These are phyloP conservation scores for Rutidosis leptorrhynchoides DNA, from an alignment of 129 eudicot species.

Conservation along the genomic window DNA sequence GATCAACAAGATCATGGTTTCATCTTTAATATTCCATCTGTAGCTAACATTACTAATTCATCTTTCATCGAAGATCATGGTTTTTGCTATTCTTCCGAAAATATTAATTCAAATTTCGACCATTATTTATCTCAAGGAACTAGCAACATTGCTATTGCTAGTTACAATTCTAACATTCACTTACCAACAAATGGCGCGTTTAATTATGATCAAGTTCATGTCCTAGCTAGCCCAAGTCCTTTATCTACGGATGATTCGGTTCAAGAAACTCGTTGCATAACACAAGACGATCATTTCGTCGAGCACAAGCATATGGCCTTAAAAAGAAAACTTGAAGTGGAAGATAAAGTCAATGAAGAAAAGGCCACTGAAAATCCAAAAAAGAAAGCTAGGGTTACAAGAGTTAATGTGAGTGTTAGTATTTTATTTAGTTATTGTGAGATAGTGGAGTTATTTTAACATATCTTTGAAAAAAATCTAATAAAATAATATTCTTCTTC, in stretches of 20 bases:
- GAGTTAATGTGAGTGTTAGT: slow-evolving; percentile 59
- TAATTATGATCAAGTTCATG: slow-evolving; percentile 27
- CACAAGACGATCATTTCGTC: slow-evolving; percentile 26
- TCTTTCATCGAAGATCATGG: slow-evolving; percentile 22
- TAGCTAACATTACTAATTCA: slow-evolving; percentile 21
- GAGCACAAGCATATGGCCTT: slow-evolving; percentile 24
- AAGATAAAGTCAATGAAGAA: slow-evolving; percentile 24
- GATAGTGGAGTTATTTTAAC: slow-evolving; percentile 24
- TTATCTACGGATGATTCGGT: slow-evolving; percentile 31
- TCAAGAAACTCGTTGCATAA: slow-evolving; percentile 31
- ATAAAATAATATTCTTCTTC: not conserved
- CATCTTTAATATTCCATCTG: slow-evolving; percentile 39
- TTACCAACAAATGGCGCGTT: slow-evolving; percentile 26
- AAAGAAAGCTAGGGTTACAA: slow-evolving; percentile 67
- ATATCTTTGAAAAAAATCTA: slow-evolving; percentile 8
- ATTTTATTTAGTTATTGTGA: slow-evolving; percentile 26
- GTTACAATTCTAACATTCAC: slow-evolving; percentile 25
- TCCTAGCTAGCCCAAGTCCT: slow-evolving; percentile 28
- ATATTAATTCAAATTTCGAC: slow-evolving; percentile 23
- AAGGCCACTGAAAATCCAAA: slow-evolving; percentile 36
- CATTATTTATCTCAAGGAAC: slow-evolving; percentile 57
- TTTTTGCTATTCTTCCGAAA: slow-evolving; percentile 23
- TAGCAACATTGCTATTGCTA: slow-evolving; percentile 35
- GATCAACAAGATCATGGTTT: slow-evolving; percentile 29
- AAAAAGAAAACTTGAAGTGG: slow-evolving; percentile 50